Base-by-base conservation (phyloP, 2,329 filamentous ascomycete genomes). In the Penicillium sp. region DNA sequence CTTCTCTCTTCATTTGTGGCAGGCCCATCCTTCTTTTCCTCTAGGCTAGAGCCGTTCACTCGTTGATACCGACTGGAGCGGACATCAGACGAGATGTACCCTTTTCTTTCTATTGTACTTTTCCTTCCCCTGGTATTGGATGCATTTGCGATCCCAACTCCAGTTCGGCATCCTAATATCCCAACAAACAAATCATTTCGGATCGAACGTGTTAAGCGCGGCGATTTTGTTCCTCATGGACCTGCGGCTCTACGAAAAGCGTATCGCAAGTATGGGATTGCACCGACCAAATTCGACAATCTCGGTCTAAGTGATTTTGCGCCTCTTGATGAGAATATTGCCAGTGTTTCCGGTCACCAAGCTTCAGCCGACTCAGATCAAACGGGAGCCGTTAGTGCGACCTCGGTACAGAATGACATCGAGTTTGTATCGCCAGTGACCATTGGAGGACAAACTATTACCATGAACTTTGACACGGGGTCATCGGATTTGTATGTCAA, bases 391-490 rank as follows among this genome's bases (percentile, higher is more conserved):
- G 84, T 85, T 35, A 67, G 75, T 18, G 79, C 81, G 35, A 80
- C 75, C 17, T 78, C 81, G 9, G 76, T 80, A 46, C 64, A 73
- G 30, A 77, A 80, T 50, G 83, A 84, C 54, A 70, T 76, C 32
- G 78, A 85, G 42, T 89, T 85, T 54, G 72, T 89, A 9, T 75
- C 79, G 0, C 80, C 80, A 0, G 78, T 86, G 35, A 73, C 59
- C n/a, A 75, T 87, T 46, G 83, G 83, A 42, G 80, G 79, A 4
- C 82, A 86, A 64, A 74, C 71, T 3, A 54, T 87, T 40, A 77
- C 79, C 54, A 65, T 87, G 57, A 77, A 85, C 59, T 84, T 87
- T 56, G 83, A 87, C 62, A 82, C 80, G n/a, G 83, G 83, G 39
- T 85, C 82, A 2, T 76, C 82, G 9, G 83, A 86, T 61, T 71